Percentiles rank a stretch among this genome's conserved stretches.
phyloP scores from a whole-genome alignment of 208 protist species.

The Leishmania aethiopica region DNA sequence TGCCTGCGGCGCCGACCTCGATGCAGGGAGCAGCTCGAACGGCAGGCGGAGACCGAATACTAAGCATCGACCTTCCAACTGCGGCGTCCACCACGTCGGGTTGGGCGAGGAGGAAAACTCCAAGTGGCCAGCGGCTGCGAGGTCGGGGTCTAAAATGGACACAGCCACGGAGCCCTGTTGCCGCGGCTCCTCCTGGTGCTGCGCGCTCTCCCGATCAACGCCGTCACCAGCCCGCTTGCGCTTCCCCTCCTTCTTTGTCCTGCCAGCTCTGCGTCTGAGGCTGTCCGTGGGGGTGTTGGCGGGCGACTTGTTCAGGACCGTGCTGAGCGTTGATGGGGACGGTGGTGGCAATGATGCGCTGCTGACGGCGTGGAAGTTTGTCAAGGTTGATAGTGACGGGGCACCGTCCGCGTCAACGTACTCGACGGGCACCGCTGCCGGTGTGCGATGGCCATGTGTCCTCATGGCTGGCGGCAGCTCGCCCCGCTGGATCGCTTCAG shows the following conservation, averaged over 20 bases:
- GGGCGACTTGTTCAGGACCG: neutral
- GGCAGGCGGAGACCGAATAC: constrained; percentile 28
- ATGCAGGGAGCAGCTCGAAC: constrained; percentile 20
- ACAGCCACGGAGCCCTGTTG: neutral
- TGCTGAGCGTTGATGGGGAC: neutral
- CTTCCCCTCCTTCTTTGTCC: neutral
- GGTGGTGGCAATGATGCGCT: neutral
- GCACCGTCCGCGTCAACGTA: neutral
- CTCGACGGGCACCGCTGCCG: neutral
- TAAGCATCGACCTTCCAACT: constrained; percentile 23
- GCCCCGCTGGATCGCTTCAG: constrained; percentile 31
- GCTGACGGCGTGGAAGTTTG: neutral
- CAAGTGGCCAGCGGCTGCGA: neutral
- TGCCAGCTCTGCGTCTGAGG: neutral
- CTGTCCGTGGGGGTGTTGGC: neutral
- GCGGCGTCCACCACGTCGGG: constrained; percentile 24
- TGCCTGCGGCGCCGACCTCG: neutral
- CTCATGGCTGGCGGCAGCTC: constrained; percentile 2
- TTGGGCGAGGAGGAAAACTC: neutral
- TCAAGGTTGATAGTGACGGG: neutral
- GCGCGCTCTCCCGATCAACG: neutral
- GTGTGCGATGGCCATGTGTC: neutral
- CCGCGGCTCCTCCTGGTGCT: neutral
- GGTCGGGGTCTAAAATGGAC: neutral
- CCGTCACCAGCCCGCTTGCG: neutral